Evolutionary conservation across 2,329 filamentous ascomycete genomes (phyloP).

Genomic region (Paraphaeosphaeria sporulosa): DNA sequence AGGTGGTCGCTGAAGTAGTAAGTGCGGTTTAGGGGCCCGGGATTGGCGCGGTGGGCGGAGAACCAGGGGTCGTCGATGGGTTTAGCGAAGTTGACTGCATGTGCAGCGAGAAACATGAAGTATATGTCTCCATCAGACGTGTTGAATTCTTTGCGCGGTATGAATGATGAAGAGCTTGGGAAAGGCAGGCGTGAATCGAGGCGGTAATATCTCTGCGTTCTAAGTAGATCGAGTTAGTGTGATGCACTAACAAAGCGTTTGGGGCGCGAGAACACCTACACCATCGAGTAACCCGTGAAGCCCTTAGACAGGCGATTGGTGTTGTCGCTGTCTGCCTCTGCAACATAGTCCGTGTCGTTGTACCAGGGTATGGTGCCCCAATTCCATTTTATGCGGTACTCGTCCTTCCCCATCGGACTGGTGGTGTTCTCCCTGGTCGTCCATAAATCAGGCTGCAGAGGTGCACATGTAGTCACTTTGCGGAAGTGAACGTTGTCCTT

Average conservation of each 20-base stretch:
- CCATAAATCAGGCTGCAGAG: constrained; percentile 12
- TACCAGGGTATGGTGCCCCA: constrained; percentile 12
- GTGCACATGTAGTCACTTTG: constrained; percentile 16
- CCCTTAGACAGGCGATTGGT: constrained; percentile 3
- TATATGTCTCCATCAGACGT: constrained; percentile 14
- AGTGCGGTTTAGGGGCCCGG: background rate
- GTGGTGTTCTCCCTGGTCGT: constrained; percentile 11
- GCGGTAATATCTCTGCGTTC: constrained; percentile 7
- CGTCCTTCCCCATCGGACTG: constrained; percentile 4
- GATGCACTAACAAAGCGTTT: background rate
- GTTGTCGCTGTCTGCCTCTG: constrained; percentile 5
- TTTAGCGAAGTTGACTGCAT: constrained; percentile 12
- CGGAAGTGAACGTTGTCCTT: constrained; percentile 14
- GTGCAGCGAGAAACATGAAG: constrained; percentile 10
- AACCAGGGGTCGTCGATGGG: constrained; percentile 20
- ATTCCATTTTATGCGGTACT: constrained; percentile 6
- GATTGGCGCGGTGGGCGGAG: constrained; percentile 12
- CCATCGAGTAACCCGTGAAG: constrained; percentile 5
- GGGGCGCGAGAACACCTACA: background rate
- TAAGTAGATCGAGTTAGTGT: background rate
- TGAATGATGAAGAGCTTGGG: constrained; percentile 14
- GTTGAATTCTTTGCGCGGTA: constrained; percentile 15
- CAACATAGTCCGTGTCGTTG: constrained; percentile 9
- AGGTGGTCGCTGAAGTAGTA: constrained; percentile 13
- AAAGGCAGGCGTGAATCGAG: constrained; percentile 10